A percentile compares a stretch with the other conserved stretches of the same genome.
Evolutionary conservation across 2,329 filamentous ascomycete genomes (phyloP).

Genomic region (Sporothrix pallida): DNA sequence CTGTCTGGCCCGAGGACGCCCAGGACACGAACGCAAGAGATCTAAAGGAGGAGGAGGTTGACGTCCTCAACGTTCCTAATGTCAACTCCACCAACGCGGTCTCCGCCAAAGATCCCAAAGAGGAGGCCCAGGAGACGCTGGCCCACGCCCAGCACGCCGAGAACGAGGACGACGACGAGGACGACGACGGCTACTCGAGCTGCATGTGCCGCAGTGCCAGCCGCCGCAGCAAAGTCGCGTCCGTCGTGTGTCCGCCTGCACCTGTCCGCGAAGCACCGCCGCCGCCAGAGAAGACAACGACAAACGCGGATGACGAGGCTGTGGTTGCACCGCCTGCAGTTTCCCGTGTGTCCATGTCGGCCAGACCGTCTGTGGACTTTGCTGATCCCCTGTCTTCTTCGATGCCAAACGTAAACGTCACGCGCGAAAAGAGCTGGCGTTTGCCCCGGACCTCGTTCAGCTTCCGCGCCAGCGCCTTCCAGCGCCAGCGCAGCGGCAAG

Average conservation of each 20-base stretch:
- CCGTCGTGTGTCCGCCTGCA: constrained; percentile 8
- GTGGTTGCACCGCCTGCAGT: neutral
- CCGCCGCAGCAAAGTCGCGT: constrained; percentile 18
- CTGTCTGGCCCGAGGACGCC: neutral
- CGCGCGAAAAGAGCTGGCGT: constrained; percentile 33
- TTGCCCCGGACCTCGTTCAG: constrained; percentile 31
- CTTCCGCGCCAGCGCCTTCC: constrained; percentile 31
- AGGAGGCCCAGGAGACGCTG: neutral
- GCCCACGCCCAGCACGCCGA: constrained; percentile 20
- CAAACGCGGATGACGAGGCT: neutral
- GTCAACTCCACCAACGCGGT: neutral
- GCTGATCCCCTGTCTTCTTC: neutral
- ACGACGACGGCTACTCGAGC: neutral
- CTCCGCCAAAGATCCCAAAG: neutral
- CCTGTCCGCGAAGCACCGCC: constrained; percentile 13
- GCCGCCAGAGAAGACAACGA: neutral
- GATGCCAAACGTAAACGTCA: neutral
- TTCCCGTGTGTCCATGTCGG: constrained; percentile 10
- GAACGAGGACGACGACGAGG: constrained; percentile 10
- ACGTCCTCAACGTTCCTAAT: neutral
- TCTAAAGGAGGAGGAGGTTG: neutral
- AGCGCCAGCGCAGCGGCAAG: constrained; percentile 19
- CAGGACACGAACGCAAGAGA: neutral
- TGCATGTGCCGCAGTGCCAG: constrained; percentile 24
- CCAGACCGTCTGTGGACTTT: constrained; percentile 1